A percentile compares a stretch with the other conserved stretches of the same genome.
Evolutionary conservation across 202 grass and related monocot genomes (phyloP).

Genomic region (Miscanthus sacchariflorus): DNA sequence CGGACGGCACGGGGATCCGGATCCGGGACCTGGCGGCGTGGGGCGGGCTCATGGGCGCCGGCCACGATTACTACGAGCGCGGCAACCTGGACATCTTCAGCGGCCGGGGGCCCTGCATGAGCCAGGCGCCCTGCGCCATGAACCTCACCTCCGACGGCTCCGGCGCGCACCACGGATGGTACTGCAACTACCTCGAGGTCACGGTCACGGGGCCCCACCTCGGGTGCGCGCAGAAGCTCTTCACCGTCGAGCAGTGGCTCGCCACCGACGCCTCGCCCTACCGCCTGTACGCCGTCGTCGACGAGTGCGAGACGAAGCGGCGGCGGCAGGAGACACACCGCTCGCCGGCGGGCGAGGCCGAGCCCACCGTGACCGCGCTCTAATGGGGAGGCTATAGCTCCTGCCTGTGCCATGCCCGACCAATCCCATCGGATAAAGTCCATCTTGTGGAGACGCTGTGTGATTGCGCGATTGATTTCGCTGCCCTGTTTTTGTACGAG

Average conservation of each 20-base stretch:
- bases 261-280: constrained; percentile 73
- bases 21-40: constrained; percentile 67
- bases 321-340: neutral
- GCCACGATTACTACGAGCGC: constrained; percentile 91
- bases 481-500: neutral
- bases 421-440: neutral
- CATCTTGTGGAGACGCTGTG: neutral
- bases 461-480: neutral
- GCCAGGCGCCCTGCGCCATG: constrained; percentile 52
- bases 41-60: constrained; percentile 70
- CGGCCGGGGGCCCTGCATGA: constrained; percentile 83
- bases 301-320: constrained; percentile 42
- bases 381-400: neutral
- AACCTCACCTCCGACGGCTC: constrained; percentile 88
- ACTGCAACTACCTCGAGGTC: constrained; percentile 97
- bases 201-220: constrained; percentile 75
- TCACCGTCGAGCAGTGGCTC: constrained; percentile 98
- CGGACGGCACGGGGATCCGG: constrained; percentile 69
- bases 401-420: neutral
- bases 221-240: constrained; percentile 81
- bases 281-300: constrained; percentile 57
- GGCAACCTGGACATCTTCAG: constrained; percentile 95
- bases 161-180: constrained; percentile 81
- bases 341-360: neutral
- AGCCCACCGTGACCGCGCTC: neutral